A percentile compares a stretch with the other conserved stretches of the same genome.
These are phyloP conservation scores for Cladosporium sp. DNA, from an alignment of 2,329 filamentous ascomycete genomes.

Conservation along the genomic window DNA sequence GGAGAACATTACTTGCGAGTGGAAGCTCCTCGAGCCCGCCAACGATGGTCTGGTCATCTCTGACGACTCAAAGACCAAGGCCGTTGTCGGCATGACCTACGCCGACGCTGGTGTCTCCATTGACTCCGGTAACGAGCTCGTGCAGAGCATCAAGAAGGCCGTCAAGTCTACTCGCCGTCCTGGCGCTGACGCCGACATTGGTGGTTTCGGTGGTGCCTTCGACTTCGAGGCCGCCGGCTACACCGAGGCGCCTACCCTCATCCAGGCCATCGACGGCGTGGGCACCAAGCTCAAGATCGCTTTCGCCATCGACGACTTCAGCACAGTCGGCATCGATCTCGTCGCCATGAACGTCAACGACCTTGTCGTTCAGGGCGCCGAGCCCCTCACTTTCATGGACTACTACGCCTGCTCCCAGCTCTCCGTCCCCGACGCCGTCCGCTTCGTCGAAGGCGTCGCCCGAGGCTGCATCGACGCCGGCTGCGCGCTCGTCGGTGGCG, in stretches of 20 bases:
- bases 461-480: conserved; percentile 80
- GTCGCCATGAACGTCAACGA: conserved; percentile 99
- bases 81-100: conserved; percentile 66
- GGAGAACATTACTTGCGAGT: conserved; percentile 75
- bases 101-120: conserved; percentile 92
- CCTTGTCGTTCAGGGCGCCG: conserved; percentile 90
- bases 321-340: conserved; percentile 93
- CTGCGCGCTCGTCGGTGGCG: conserved; percentile 91
- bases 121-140: conserved; percentile 88
- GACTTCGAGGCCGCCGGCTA: conserved; percentile 76
- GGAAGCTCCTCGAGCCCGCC: conserved; percentile 86
- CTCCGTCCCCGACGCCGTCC: conserved; percentile 71
- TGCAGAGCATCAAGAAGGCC: conserved; percentile 85
- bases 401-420: conserved; percentile 95
- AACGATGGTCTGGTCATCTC: conserved; percentile 61
- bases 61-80: conserved; percentile 24
- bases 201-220: conserved; percentile 89
- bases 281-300: conserved; percentile 97
- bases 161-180: conserved; percentile 82
- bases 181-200: conserved; percentile 89
- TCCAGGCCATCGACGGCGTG: conserved; percentile 94
- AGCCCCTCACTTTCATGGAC: conserved; percentile 94
- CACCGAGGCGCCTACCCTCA: conserved; percentile 71
- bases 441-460: conserved; percentile 90
- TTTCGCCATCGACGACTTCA: conserved; percentile 83